Evolutionary conservation across 192 early-diverging fungal species (phyloP).

Genomic region (Entophlyctis luteolus): DNA sequence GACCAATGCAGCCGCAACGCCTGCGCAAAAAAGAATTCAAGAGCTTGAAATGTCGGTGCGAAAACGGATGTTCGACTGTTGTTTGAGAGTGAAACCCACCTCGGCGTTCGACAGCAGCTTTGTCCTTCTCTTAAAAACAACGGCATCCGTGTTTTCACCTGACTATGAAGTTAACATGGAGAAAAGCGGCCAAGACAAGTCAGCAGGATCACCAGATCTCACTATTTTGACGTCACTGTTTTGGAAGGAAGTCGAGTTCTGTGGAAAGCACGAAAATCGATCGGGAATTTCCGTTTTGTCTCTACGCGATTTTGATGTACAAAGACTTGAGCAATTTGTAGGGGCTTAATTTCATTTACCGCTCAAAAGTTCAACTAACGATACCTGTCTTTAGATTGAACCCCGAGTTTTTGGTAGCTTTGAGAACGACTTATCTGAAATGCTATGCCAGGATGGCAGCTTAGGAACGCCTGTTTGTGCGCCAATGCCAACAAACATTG

Average conservation of each 20-base stretch:
- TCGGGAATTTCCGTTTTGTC: conserved; percentile 10
- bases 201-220: not conserved
- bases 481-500: conserved; percentile 30
- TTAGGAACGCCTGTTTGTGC: conserved; percentile 9
- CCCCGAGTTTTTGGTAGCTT: not conserved
- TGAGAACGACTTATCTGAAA: conserved; percentile 2
- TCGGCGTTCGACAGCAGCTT: conserved; percentile 48
- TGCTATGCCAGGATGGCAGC: conserved; percentile 2
- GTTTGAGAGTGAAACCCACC: conserved; percentile 50
- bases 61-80: conserved; percentile 70
- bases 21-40: conserved; percentile 36
- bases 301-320: conserved; percentile 35
- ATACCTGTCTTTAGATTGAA: not conserved
- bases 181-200: conserved; percentile 13
- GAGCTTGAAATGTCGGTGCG: conserved; percentile 61
- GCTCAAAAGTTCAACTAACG: not conserved
- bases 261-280: conserved; percentile 8
- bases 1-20: conserved; percentile 30
- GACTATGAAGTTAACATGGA: conserved; percentile 38
- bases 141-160: conserved; percentile 44
- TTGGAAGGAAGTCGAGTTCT: conserved; percentile 17
- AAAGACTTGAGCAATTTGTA: conserved; percentile 44
- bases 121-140: conserved; percentile 30
- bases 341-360: not conserved
- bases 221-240: conserved; percentile 5